Base-by-base conservation (phyloP, 495 filamentous ascomycete species). In the Xylaria curta region DNA sequence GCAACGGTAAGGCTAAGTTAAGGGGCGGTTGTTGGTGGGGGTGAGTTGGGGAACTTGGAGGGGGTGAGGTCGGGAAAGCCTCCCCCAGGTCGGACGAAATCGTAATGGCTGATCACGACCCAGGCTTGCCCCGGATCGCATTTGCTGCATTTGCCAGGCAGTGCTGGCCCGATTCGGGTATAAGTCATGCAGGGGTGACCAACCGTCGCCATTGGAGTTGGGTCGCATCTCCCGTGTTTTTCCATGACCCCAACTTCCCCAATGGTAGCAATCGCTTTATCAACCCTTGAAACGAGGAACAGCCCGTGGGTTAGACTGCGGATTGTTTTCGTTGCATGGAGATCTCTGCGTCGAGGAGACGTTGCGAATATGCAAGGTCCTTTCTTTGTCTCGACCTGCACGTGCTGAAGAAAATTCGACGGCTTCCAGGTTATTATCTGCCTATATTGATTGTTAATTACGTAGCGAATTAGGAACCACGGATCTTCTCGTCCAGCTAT, bases 181-280 rank as follows among this genome's bases (percentile, higher is more conserved):
- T 44, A 40, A 67, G 36, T 15, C 65, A 54, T 49, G 65, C 65
- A 67, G 65, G 65, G 65, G 61, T 24, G 38, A 38, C 36, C 59
- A 17, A 63, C 26, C 60, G 31, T 5, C 31, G 60, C 38, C 3
- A 3, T 38, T 58, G 60, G 47, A 61, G 31, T 53, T 56, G 46
- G 33, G 49, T 61, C 38, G 8, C 60, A 71, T 63, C 38, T 28
- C 60, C 68, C 69, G 69, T 71, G 62, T 71, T 71, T 71, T 71
- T 31, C 69, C 69, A 71, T 66, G 24, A 46, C 61, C 28, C 69
- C 62, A 53, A 40, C 24, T 66, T 56, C 68, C 12, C 54, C 58
- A 62, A 70, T 49, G 15, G 58, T 33, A 26, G 42, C 38, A 40
- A 51, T 28, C 31, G 46, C 58, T 38, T 19, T 26, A 33, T 31